A percentile compares a stretch with the other conserved stretches of the same genome.
Evolutionary conservation across 2,329 filamentous ascomycete species (phyloP).

Genomic region (Penicillium italicum): DNA sequence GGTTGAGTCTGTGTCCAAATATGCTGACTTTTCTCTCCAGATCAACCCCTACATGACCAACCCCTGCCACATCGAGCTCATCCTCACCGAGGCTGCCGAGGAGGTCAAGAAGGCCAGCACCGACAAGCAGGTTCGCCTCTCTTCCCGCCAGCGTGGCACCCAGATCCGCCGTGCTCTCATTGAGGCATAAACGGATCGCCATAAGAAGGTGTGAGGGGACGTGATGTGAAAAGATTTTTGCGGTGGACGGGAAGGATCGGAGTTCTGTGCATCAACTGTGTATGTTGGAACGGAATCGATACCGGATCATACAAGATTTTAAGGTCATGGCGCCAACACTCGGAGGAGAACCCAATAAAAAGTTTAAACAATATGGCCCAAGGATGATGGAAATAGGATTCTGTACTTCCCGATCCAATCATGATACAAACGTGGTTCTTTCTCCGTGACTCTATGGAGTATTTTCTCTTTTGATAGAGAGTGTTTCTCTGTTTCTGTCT

Average conservation of each 20-base stretch:
- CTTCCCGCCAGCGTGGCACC: slow-evolving; percentile 84
- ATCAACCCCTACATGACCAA: slow-evolving; percentile 99
- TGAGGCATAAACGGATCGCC: slow-evolving; percentile 46
- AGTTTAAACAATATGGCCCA: slow-evolving; percentile 28
- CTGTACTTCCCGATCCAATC: slow-evolving; percentile 26
- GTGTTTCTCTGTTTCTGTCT: background rate
- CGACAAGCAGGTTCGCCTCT: slow-evolving; percentile 68
- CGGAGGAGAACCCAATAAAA: slow-evolving; percentile 30
- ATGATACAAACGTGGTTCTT: slow-evolving; percentile 28
- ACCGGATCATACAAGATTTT: slow-evolving; percentile 29
- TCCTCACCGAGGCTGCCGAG: slow-evolving; percentile 97
- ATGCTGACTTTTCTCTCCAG: slow-evolving; percentile 47
- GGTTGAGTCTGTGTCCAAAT: no score
- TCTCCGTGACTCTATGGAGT: slow-evolving; percentile 16
- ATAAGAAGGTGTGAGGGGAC: slow-evolving; percentile 27
- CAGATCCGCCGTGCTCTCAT: slow-evolving; percentile 61
- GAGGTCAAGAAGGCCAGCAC: slow-evolving; percentile 78
- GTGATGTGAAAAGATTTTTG: slow-evolving; percentile 29
- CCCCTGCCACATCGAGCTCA: slow-evolving; percentile 99
- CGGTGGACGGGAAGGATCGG: slow-evolving; percentile 34
- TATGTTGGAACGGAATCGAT: slow-evolving; percentile 30
- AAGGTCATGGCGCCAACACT: slow-evolving; percentile 26
- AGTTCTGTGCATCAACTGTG: slow-evolving; percentile 32
- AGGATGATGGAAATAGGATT: slow-evolving; percentile 22
- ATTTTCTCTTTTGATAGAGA: slow-evolving; percentile 1